Evolutionary conservation across 768 basidiomycete genomes (phyloP).

Genomic region (Omphalotus guepiniiformis): DNA sequence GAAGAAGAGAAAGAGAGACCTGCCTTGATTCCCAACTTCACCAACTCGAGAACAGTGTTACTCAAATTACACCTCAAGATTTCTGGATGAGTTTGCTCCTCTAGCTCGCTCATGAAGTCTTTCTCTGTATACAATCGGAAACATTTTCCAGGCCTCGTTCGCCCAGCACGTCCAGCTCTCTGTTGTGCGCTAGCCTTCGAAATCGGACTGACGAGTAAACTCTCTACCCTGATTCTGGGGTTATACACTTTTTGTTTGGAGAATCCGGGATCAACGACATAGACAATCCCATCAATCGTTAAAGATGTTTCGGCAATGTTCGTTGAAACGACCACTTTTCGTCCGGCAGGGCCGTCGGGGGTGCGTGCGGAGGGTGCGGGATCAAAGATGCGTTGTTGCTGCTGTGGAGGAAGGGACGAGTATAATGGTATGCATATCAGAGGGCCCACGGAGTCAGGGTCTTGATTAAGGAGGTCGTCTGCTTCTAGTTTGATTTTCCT

Average conservation of each 20-base stretch:
- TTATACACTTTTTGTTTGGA: conserved; percentile 99
- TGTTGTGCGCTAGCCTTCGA: conserved; percentile 97
- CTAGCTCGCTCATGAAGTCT: conserved; percentile 92
- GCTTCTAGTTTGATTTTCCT: conserved; percentile 89
- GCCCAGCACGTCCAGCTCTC: conserved; percentile 91
- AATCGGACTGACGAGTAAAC: conserved; percentile 88
- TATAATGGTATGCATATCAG: conserved; percentile 90
- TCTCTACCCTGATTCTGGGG: conserved; percentile 94
- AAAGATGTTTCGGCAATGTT: conserved; percentile 98
- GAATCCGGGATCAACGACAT: conserved; percentile 96
- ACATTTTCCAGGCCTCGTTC: conserved; percentile 95
- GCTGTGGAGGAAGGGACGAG: conserved; percentile 89
- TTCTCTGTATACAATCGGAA: conserved; percentile 96
- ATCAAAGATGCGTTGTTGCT: conserved; percentile 97
- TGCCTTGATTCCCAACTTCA: conserved; percentile 90
- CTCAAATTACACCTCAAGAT: conserved; percentile 91
- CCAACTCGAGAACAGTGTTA: conserved; percentile 88
- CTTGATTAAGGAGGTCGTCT: conserved; percentile 72
- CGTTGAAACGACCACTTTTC: conserved; percentile 93
- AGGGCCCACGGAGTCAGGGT: conserved; percentile 77
- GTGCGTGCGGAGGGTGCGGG: conserved; percentile 63
- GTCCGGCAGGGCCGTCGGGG: conserved; percentile 72
- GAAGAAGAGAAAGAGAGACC: conserved; percentile 7
- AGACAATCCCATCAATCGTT: conserved; percentile 99
- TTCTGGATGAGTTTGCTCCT: conserved; percentile 97